These are phyloP conservation scores for Solanum bukasovii DNA, from an alignment of 257 asterid species.

Conservation along the genomic window DNA sequence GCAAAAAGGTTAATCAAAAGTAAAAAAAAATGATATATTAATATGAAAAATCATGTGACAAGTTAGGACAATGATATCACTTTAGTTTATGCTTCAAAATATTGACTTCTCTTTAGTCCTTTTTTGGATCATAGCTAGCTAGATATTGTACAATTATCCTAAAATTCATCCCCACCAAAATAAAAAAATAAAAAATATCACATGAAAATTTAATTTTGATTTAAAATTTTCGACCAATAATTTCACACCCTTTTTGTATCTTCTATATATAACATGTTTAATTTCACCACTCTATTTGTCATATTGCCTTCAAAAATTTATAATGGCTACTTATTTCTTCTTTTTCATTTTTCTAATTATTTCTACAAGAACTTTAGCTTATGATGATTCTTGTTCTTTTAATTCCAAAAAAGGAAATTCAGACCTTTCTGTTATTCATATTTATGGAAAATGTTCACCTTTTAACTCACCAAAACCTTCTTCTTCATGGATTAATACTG, in stretches of 20 bases:
- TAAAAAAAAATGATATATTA: background rate
- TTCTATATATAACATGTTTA: background rate
- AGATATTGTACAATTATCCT: background rate
- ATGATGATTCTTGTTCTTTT: constrained; percentile 48
- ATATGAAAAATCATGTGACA: background rate
- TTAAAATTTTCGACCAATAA: background rate
- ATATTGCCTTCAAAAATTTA: background rate
- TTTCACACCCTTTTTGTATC: background rate
- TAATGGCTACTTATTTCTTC: constrained; percentile 5
- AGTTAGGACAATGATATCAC: background rate
- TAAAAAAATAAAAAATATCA: background rate
- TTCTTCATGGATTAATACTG: constrained; percentile 42
- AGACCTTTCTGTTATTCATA: constrained; percentile 58
- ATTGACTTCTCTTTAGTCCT: background rate
- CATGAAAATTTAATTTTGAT: background rate
- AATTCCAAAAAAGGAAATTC: constrained; percentile 17
- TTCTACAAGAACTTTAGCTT: constrained; percentile 22
- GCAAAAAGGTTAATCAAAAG: background rate
- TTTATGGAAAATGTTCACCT: constrained; percentile 78
- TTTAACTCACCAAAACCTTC: constrained; percentile 28
- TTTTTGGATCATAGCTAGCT: background rate
- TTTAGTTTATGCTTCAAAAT: background rate
- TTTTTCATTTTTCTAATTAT: constrained; percentile 12
- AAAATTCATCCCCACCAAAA: background rate
- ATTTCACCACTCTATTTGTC: background rate